These are phyloP conservation scores for Multifurca ochricompacta DNA, from an alignment of 768 basidiomycete species.

Conservation along the genomic window DNA sequence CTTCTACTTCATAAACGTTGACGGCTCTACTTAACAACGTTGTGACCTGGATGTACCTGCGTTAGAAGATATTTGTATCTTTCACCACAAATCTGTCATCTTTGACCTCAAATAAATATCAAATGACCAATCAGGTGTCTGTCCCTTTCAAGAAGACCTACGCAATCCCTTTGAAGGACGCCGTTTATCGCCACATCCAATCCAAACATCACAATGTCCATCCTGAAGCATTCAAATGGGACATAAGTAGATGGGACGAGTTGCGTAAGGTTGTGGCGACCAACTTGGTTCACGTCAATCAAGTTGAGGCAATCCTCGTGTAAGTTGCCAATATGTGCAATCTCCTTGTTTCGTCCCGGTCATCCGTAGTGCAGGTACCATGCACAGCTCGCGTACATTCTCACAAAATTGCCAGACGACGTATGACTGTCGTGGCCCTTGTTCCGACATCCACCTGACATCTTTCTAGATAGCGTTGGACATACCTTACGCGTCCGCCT, in stretches of 20 bases:
- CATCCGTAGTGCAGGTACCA: slow-evolving; percentile 59
- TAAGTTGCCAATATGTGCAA: slow-evolving; percentile 32
- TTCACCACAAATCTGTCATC: neutral
- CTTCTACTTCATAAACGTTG: too few species aligned
- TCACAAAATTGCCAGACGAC: slow-evolving; percentile 79
- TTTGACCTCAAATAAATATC: neutral
- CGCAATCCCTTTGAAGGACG: slow-evolving; percentile 42
- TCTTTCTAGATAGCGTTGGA: slow-evolving; percentile 56
- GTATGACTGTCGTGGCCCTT: slow-evolving; percentile 36
- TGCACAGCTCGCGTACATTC: slow-evolving; percentile 76
- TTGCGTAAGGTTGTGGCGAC: slow-evolving; percentile 53
- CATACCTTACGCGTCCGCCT: slow-evolving; percentile 67
- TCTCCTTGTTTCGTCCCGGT: slow-evolving; percentile 7
- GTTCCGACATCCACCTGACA: neutral
- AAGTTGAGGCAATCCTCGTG: slow-evolving; percentile 47
- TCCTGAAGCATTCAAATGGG: slow-evolving; percentile 77
- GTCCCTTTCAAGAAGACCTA: slow-evolving; percentile 72
- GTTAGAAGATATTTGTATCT: neutral
- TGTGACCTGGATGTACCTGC: neutral
- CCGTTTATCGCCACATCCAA: slow-evolving; percentile 60
- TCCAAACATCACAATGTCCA: slow-evolving; percentile 56
- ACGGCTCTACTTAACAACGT: too few species aligned
- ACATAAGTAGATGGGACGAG: slow-evolving; percentile 62
- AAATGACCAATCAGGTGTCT: slow-evolving; percentile 70
- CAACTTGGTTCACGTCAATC: slow-evolving; percentile 47